phyloP scores from a whole-genome alignment of 2,329 filamentous ascomycete species.

The Sphaerostilbella broomeana region DNA sequence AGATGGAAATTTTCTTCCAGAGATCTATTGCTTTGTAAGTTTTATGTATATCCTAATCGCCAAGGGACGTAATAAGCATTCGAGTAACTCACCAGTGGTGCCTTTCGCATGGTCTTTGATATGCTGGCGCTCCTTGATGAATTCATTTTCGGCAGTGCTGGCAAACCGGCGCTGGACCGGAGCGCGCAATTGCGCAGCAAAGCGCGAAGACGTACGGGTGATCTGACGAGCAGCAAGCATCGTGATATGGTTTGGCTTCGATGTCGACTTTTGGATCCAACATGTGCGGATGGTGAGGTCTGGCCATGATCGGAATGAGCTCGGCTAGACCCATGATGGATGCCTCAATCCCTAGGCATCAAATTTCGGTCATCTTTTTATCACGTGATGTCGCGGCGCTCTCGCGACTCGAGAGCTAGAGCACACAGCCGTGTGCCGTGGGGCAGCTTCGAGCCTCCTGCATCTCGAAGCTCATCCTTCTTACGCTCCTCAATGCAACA shows the following conservation, averaged over 20 bases:
- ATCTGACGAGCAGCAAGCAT: constrained; percentile 62
- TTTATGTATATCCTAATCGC: constrained; percentile 20
- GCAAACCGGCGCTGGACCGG: constrained; percentile 65
- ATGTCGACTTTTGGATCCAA: constrained; percentile 20
- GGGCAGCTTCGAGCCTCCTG: background rate
- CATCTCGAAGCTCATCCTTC: background rate
- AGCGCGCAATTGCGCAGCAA: constrained; percentile 52
- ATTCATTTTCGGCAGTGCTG: constrained; percentile 76
- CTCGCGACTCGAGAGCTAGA: constrained; percentile 14
- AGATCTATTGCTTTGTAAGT: constrained; percentile 58
- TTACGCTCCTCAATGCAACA: too few species aligned
- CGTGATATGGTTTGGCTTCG: constrained; percentile 21
- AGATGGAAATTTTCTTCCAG: constrained; percentile 94
- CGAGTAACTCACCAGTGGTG: constrained; percentile 64
- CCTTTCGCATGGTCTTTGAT: constrained; percentile 84
- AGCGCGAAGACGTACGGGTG: constrained; percentile 57
- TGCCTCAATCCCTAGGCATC: constrained; percentile 29
- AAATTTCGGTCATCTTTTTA: background rate
- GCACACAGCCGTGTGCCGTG: constrained; percentile 1
- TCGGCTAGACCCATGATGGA: constrained; percentile 26
- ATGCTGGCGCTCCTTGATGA: constrained; percentile 84
- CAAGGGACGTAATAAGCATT: background rate
- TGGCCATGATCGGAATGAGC: constrained; percentile 28
- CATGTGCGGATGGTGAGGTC: constrained; percentile 26
- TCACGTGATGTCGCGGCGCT: constrained; percentile 27